Evolutionary conservation across 1,139 yeast genomes (phyloP), one percentile per base, ranked within the genome.

Genomic region (Scheffersomyces titani): DNA sequence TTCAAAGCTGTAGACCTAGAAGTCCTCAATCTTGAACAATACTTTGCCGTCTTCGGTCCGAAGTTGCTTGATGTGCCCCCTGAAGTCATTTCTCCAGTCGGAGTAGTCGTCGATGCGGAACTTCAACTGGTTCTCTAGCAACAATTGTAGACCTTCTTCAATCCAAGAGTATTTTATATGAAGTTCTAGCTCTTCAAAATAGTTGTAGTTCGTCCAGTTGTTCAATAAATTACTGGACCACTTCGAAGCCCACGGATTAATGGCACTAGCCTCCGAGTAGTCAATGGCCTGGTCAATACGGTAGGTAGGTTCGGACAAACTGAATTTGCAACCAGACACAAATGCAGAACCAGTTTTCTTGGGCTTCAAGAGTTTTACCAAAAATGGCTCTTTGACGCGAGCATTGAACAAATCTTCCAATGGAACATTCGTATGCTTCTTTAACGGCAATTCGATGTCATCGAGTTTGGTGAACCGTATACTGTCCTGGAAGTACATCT

Each of bases 11-110:
- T 52, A 30, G 45, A 30, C n/a, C 57, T 62, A 79, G 56, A 78
- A 78, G 48, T 74, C 75, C 57, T 80, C 84, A 19, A 80, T 65
- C 61, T 71, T 66, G 46, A 80, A 70, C 16, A 80, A 66, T 5
- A 76, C 61, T 62, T 75, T 75, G 7, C 73, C 75, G 57, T 80
- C 83, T n/a, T 63, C 65, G 20, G 59, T 67, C 51, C 68, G 68
- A 57, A 79, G 63, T 18, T 60, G 59, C 20, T 65, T 68, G 44
- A 77, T 66, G 51, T 65, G 62, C 19, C 65, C 58, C 53, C 70
- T 71, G 61, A 70, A 75, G 51, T 72, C 68, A 51, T 70, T 68
- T 60, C 82, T 67, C 84, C 84, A 80, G 61, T 79, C 83, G 18
- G 67, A 54, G 50, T 64, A 68, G 19, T 64, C 66, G 59, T 75